Evolutionary conservation across 352 stramenopile species (phyloP), one percentile per base, ranked within the genome.

Genomic region (Phytophthora aleatoria): DNA sequence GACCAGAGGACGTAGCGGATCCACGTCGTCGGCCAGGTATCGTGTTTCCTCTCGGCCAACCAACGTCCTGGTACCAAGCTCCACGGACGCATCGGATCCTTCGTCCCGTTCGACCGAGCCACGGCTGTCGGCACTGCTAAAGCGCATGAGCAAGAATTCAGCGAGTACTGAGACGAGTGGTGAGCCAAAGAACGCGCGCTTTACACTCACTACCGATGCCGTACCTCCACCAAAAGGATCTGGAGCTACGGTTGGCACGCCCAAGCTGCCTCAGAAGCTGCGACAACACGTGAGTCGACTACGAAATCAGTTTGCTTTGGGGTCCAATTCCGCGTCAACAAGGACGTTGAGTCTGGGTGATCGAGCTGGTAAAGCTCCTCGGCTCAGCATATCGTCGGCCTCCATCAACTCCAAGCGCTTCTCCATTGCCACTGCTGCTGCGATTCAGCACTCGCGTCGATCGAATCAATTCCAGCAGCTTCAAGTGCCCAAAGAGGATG

Each of bases 221-320:
- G 10, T 33, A 36, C 20, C 48, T 27, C 27, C 56, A 44, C 27
- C 31, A 12, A 67, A 66, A 61, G 45, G 13, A 24, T 16, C 45
- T 28, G 50, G 50, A 28, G 20, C 10, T 42, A 39, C 41, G 20
- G 20, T 20, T 13, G 30, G 50, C 11, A 45, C 55, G 6, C 55
- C 67, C 28, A 90, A 87, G 35, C 60, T 85, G 1, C 81, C 81
- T 1, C 69, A 76, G 15, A 90, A 90, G 45, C 67, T 90, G 20
- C 76, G 78, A 0, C 67, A 81, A 8, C 77, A 82, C 45, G 81
- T 90, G 41, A 77, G 61, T 36, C 67, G 61, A 0, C 66, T 90
- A 16, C 79, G 81, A 13, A 82, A 50, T n/a, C 81, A 90, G 30
- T 77, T 79, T 26, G 50, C 67, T 2, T 39, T 79, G 15, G 61